Evolutionary conservation across 495 filamentous ascomycete species (phyloP).

Genomic region (Chaetomium cochliodes): DNA sequence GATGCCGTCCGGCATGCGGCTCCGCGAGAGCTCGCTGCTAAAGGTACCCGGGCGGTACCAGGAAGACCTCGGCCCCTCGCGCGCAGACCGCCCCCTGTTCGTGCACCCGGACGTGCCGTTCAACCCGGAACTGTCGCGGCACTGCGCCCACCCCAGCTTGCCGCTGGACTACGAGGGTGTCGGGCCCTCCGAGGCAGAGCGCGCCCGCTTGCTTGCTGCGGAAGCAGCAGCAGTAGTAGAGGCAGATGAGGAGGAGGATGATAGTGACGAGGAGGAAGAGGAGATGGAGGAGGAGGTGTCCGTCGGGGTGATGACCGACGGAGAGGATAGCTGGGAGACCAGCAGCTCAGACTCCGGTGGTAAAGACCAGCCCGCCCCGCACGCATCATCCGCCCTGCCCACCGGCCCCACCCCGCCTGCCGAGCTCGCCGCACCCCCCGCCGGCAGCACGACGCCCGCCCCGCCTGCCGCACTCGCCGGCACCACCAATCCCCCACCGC

Average conservation of each 20-base stretch:
- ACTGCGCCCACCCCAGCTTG: conserved; percentile 30
- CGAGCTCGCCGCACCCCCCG: not conserved
- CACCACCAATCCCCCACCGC: not conserved
- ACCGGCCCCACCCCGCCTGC: not conserved
- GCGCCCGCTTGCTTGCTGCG: not conserved
- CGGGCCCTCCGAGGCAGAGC: conserved; percentile 22
- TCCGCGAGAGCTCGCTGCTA: conserved; percentile 12
- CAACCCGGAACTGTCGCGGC: conserved; percentile 15
- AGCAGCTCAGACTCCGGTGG: not conserved
- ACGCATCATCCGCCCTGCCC: not conserved
- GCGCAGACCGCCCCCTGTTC: conserved; percentile 20
- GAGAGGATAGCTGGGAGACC: not conserved
- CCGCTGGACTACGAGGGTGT: conserved; percentile 21
- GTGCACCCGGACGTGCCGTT: conserved; percentile 22
- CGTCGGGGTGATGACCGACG: not conserved
- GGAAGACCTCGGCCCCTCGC: conserved; percentile 21
- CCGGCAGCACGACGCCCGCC: not conserved
- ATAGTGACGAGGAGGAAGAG: not conserved
- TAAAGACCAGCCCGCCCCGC: not conserved
- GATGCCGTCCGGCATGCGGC: not conserved
- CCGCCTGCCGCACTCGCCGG: no score
- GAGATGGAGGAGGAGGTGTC: not conserved
- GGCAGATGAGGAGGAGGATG: no score
- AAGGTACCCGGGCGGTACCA: conserved; percentile 21
- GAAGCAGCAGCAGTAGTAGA: conserved; percentile 1